Base-by-base conservation (phyloP, 164 flowering plant genomes). In the Annona cherimola region DNA sequence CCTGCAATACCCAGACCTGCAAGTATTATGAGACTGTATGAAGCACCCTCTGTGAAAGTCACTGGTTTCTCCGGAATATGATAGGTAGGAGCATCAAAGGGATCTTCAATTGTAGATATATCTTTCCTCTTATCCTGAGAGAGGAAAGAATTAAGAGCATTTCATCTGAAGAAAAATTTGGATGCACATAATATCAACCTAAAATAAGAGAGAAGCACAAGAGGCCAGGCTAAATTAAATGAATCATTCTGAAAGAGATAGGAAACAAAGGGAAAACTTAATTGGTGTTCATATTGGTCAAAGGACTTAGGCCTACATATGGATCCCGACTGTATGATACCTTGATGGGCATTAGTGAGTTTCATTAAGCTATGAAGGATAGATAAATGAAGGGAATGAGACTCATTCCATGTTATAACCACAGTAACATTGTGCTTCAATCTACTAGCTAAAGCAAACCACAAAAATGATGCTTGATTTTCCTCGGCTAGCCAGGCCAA, bases 61-160 rank as follows among this genome's bases (percentile, higher is more conserved):
- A 96, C 93, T 4, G 98, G 99, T 78, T 96, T 93, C 80, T 93
- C 91, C 41, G 99, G 99, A 75, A 96, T 96, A 69, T 93, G 86
- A 78, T 93, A 89, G 4, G 99, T 96, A 61, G 93, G 97, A 67
- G 96, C 84, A 86, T 96, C 97, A 85, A 91, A 96, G n/a, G 97
- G 98, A 81, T 93, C 98, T 62, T 93, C 96, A 71, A 84, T 80
- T 1, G 84, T 87, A 55, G 96, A 82, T 70, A 96, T 71, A 1
- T 89, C 98, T 76, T 90, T 93, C 63, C 79, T 86, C 66, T 79
- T 68, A 88, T 88, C 86, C 75, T 63, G 71, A 64, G 9, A 60
- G 72, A 54, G 42, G 2, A 72, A 50, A 43, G 3, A n/a, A 69
- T 1, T 41, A 66, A 16, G 40, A 26, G 20, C 16, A 39, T 11